Evolutionary conservation across 2,329 filamentous ascomycete species (phyloP).

Genomic region (Trichoderma breve): DNA sequence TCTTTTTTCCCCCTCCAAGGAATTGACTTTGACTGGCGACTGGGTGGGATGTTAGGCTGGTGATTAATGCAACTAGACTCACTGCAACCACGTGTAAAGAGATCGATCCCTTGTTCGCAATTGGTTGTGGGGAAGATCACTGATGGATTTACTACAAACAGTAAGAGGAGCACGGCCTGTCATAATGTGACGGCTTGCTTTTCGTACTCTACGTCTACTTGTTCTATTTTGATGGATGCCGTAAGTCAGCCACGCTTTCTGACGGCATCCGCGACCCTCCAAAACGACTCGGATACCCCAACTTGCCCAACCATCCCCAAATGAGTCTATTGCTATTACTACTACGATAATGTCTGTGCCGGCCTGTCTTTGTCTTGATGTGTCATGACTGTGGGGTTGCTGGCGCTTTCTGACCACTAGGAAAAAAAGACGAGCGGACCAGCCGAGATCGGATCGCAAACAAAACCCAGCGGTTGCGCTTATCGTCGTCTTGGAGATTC

Average conservation of each 20-base stretch:
- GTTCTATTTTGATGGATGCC: neutral
- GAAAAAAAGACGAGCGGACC: neutral
- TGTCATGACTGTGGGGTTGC: slow-evolving; percentile 1
- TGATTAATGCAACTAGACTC: neutral
- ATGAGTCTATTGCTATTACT: neutral
- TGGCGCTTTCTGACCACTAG: neutral
- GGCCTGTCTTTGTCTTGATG: neutral
- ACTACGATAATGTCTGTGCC: neutral
- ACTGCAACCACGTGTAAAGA: neutral
- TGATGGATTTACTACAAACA: neutral
- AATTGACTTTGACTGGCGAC: neutral
- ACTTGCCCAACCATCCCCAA: neutral
- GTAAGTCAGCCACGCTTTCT: neutral
- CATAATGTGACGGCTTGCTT: neutral
- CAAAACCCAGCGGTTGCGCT: slow-evolving; percentile 17
- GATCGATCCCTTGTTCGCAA: neutral
- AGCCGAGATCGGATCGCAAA: slow-evolving; percentile 22
- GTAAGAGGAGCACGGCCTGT: neutral
- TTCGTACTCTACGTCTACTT: neutral
- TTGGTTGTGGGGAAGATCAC: slow-evolving; percentile 7
- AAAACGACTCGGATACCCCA: neutral
- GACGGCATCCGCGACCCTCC: neutral
- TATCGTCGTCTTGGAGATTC: slow-evolving; percentile 23
- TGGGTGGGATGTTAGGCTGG: neutral
- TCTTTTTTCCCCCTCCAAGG: neutral